phyloP scores from a whole-genome alignment of 2,329 filamentous ascomycete genomes.

The Sporothrix humicola region DNA sequence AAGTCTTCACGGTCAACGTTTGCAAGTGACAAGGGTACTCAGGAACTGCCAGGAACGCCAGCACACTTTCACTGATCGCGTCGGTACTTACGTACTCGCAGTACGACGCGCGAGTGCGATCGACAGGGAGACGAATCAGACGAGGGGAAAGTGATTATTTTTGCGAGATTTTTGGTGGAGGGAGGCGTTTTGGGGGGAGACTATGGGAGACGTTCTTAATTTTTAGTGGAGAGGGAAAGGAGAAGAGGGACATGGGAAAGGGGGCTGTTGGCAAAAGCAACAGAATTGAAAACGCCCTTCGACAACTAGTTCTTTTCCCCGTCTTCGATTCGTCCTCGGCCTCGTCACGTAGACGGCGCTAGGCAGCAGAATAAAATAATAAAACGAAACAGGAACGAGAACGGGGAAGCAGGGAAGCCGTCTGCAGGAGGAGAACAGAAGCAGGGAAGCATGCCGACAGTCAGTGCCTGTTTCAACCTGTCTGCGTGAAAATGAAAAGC shows the following conservation, averaged over 20 bases:
- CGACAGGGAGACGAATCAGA: conserved; percentile 5
- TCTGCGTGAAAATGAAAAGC: too few species aligned
- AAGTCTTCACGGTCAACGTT: too few species aligned
- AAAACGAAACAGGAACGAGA: not conserved
- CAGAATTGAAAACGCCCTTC: not conserved
- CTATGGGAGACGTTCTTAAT: too few species aligned
- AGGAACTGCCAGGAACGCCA: too few species aligned
- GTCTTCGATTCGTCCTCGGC: not conserved
- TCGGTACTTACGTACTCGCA: not conserved
- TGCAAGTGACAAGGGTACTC: too few species aligned
- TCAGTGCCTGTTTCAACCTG: not conserved
- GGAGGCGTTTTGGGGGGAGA: too few species aligned
- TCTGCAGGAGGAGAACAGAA: not conserved
- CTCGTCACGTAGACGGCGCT: not conserved
- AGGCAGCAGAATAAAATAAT: conserved; percentile 5
- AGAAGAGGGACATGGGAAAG: not conserved
- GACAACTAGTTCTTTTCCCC: too few species aligned
- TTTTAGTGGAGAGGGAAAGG: not conserved
- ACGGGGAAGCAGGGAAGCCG: not conserved
- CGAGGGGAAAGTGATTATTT: not conserved
- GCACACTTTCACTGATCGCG: too few species aligned
- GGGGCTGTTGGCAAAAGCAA: too few species aligned
- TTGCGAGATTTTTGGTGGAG: too few species aligned
- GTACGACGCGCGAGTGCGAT: conserved; percentile 17
- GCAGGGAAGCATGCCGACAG: not conserved